Evolutionary conservation across 257 asterid species (phyloP).

Genomic region (Orobanche coerulescens): DNA sequence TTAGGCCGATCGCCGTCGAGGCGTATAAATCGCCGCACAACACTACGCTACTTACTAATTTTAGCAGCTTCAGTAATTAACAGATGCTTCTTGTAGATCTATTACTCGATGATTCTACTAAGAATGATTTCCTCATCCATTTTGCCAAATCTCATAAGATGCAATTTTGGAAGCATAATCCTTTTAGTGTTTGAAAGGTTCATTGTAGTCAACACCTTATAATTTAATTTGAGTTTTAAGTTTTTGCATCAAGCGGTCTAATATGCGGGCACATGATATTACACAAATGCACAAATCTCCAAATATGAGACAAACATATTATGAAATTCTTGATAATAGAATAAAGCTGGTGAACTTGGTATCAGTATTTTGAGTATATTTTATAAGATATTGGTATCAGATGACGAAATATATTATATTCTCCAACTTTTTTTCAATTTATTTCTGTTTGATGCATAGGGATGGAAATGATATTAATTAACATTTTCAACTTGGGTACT

Average conservation of each 20-base stretch:
- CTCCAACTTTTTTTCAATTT: neutral
- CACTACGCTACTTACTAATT: neutral
- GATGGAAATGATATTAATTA: constrained; percentile 11
- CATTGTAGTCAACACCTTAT: constrained; percentile 1
- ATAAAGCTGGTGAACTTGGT: constrained; percentile 10
- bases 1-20: too few relatives aligned
- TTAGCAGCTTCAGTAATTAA: constrained; percentile 5
- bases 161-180: neutral
- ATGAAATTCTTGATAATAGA: neutral
- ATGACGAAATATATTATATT: neutral
- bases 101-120: neutral
- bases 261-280: too few relatives aligned
- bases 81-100: neutral
- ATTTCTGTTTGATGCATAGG: neutral
- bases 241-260: too few relatives aligned
- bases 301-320: neutral
- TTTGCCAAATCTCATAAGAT: constrained; percentile 1
- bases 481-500: constrained; percentile 6
- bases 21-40: too few relatives aligned
- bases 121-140: neutral
- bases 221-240: neutral
- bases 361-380: neutral
- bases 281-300: too few relatives aligned
- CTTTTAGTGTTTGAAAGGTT: neutral
- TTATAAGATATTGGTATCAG: constrained; percentile 2